Evolutionary conservation across 2,329 filamentous ascomycete genomes (phyloP).

Genomic region (Alternaria hordeiaustralica): DNA sequence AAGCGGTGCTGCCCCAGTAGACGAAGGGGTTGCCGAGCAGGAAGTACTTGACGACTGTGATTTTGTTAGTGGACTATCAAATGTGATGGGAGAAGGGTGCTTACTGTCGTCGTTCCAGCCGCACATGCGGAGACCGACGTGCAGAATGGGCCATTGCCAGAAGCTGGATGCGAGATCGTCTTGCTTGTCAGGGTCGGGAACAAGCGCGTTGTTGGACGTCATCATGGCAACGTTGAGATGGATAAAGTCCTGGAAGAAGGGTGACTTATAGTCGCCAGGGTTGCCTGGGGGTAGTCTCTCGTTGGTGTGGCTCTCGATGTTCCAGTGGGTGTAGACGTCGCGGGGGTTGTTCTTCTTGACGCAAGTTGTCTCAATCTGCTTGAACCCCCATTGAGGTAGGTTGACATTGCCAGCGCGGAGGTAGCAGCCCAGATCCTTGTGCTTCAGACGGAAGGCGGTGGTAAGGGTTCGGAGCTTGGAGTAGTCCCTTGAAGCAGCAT

Average conservation of each 20-base stretch:
- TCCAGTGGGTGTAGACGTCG: conserved; percentile 98
- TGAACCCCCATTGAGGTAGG: conserved; percentile 98
- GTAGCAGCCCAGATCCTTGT: conserved; percentile 85
- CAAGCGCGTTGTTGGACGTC: conserved; percentile 98
- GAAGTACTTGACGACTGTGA: conserved; percentile 86
- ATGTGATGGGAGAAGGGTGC: neutral
- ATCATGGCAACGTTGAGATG: conserved; percentile 99
- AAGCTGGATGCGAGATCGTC: conserved; percentile 95
- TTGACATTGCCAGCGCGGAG: conserved; percentile 94
- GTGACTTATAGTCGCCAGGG: conserved; percentile 91
- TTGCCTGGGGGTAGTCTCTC: conserved; percentile 89
- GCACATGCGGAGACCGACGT: conserved; percentile 98
- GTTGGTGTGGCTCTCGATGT: conserved; percentile 93
- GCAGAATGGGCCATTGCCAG: conserved; percentile 97
- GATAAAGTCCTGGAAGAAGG: conserved; percentile 96
- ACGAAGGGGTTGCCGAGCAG: conserved; percentile 94
- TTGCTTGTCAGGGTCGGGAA: conserved; percentile 98
- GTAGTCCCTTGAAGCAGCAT: conserved; percentile 85
- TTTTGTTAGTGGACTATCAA: conserved; percentile 18
- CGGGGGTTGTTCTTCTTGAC: conserved; percentile 89
- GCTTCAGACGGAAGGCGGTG: conserved; percentile 87
- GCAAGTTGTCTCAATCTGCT: conserved; percentile 98
- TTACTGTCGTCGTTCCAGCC: conserved; percentile 87
- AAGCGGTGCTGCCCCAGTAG: conserved; percentile 91
- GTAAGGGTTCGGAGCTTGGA: conserved; percentile 89